Evolutionary conservation across 768 basidiomycete genomes (phyloP), one percentile per base, ranked within the genome.

Genomic region (Paxillus ammoniavirescens): DNA sequence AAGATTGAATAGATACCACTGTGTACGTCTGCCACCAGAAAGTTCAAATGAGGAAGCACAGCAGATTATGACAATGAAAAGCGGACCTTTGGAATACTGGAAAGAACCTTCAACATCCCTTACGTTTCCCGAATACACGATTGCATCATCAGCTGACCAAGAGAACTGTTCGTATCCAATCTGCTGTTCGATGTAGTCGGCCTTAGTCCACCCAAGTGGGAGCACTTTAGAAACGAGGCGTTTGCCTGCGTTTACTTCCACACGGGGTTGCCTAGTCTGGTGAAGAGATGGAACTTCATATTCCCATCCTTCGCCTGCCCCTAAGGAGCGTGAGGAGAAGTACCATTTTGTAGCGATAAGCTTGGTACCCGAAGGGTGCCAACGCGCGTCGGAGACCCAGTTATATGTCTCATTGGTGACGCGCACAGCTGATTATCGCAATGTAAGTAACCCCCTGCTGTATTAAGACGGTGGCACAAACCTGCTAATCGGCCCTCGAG

Each of bases 261-360:
- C 55, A n/a, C 67, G 71, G 36, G 5, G 60, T 33, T 57, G 54
- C 47, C 53, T 47, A 21, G 18, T 18, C 18, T 57, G 42, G 4
- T 33, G 15, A 8, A 60, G 38, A 10, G 47, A 13, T 23, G 84
- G 84, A 23, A 86, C 74, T 6, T 67, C 44, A 55, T 84, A 89
- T 62, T 82, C 77, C 88, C 87, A 89, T 40, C 81, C 84, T 73
- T 89, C 88, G 2, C 85, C 86, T 1, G 85, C 86, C 35, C 84
- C 85, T 31, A 89, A 72, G 47, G 82, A 84, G 7, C 87, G 81
- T 4, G 47, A 57, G 5, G 81, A 82, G 23, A 82, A 87, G 57
- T 87, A 89, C 87, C 87, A 87, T 64, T 89, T 89, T 10, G 87
- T 89, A n/a, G 87, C 85, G 49, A 89, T 71, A 15, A 89, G 67